Evolutionary conservation across 2,329 filamentous ascomycete genomes (phyloP).

Genomic region (Zymoseptoria passerinii): DNA sequence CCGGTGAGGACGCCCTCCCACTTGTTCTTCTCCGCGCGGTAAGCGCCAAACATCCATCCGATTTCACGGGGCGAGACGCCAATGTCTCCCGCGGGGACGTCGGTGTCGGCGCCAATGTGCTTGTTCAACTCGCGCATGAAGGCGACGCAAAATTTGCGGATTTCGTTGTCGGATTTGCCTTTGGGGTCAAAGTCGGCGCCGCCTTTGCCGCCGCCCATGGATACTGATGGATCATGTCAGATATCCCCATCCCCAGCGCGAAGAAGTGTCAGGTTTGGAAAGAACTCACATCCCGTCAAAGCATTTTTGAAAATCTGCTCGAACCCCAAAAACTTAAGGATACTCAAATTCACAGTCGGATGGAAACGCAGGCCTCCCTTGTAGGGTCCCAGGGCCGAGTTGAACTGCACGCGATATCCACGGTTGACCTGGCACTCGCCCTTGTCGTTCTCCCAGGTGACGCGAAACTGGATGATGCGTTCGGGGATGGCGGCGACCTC

Average conservation of each 20-base stretch:
- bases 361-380: conserved; percentile 96
- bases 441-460: conserved; percentile 94
- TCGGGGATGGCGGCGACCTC: conserved; percentile 83
- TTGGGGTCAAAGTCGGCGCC: conserved; percentile 98
- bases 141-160: conserved; percentile 88
- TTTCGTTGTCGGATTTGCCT: conserved; percentile 95
- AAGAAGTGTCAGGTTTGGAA: no score
- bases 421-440: conserved; percentile 84
- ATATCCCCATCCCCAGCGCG: not conserved
- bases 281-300: conserved; percentile 72
- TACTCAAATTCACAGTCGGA: conserved; percentile 68
- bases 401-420: conserved; percentile 96
- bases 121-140: conserved; percentile 96
- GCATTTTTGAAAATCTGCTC: conserved; percentile 99
- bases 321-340: conserved; percentile 95
- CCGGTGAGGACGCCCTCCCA: conserved; percentile 96
- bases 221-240: conserved; percentile 44
- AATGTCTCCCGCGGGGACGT: conserved; percentile 95
- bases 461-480: conserved; percentile 93
- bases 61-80: conserved; percentile 88
- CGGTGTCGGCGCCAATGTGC: conserved; percentile 93
- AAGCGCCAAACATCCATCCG: conserved; percentile 89
- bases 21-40: conserved; percentile 77
- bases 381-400: conserved; percentile 93
- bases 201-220: conserved; percentile 96